phyloP scores from a whole-genome alignment of 805 yeast species.

The Maudiozyma pseudohumilis region DNA sequence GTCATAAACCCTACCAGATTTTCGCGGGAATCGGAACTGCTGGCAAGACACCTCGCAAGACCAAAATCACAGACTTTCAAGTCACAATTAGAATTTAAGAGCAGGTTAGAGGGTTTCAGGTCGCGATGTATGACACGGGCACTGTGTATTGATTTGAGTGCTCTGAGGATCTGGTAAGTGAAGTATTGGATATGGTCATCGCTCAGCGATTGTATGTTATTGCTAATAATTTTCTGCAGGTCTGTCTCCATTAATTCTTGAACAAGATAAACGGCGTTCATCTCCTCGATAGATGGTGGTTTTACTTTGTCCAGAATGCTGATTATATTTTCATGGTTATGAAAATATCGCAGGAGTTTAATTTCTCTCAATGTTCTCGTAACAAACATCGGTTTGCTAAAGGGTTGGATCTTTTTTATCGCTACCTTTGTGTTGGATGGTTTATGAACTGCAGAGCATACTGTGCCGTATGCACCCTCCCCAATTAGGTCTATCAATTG shows the following conservation, averaged over 20 bases:
- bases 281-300: slow-evolving; percentile 47
- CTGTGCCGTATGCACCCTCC: slow-evolving; percentile 78
- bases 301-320: slow-evolving; percentile 56
- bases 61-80: slow-evolving; percentile 76
- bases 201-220: slow-evolving; percentile 31
- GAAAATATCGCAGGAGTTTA: slow-evolving; percentile 52
- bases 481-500: slow-evolving; percentile 55
- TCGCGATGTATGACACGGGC: slow-evolving; percentile 71
- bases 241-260: slow-evolving; percentile 77
- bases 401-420: slow-evolving; percentile 67
- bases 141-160: slow-evolving; percentile 59
- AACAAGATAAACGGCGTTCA: slow-evolving; percentile 63
- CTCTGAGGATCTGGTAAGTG: slow-evolving; percentile 59
- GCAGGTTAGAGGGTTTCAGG: slow-evolving; percentile 62
- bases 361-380: slow-evolving; percentile 64
- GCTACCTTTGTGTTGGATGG: slow-evolving; percentile 59
- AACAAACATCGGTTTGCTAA: slow-evolving; percentile 54
- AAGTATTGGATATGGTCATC: slow-evolving; percentile 66
- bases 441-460: slow-evolving; percentile 56
- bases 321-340: slow-evolving; percentile 63
- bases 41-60: slow-evolving; percentile 46
- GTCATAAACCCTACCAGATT: slow-evolving; percentile 49
- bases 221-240: slow-evolving; percentile 52
- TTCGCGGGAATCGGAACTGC: slow-evolving; percentile 33
- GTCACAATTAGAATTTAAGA: slow-evolving; percentile 62